Conservation (phyloP, 495 filamentous ascomycete genomes). For the Pyronema omphalodes region DNA sequence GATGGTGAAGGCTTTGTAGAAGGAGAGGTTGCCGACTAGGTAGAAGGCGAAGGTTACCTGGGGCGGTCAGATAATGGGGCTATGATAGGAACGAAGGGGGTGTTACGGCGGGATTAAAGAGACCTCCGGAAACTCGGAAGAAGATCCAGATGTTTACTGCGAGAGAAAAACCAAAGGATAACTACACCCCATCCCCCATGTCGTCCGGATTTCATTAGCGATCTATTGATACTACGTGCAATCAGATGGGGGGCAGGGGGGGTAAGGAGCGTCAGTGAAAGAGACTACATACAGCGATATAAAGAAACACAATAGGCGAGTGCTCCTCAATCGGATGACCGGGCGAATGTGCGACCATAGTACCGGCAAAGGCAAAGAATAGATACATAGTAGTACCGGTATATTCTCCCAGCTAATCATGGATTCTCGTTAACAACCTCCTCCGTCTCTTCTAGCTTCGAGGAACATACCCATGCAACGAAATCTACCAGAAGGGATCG, state of each 20-base stretch:
- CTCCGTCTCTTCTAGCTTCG: background rate
- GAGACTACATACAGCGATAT: conserved; percentile 33
- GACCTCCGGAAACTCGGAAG: conserved; percentile 44
- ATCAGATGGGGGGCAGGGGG: too few species aligned
- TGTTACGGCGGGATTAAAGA: conserved; percentile 45
- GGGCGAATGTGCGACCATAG: conserved; percentile 19
- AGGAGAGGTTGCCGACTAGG: conserved; percentile 27
- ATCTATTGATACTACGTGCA: too few species aligned
- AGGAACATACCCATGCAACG: background rate
- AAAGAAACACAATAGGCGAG: conserved; percentile 21
- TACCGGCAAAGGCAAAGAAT: conserved; percentile 32
- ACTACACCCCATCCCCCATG: too few species aligned
- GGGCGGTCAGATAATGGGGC: background rate
- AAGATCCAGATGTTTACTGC: conserved; percentile 51
- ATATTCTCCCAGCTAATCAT: background rate
- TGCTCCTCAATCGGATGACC: conserved; percentile 22
- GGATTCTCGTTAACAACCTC: background rate
- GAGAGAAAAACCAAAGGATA: conserved; percentile 42
- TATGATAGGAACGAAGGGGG: background rate
- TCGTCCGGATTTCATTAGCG: too few species aligned
- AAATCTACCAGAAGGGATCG: background rate
- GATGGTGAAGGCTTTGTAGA: conserved; percentile 31
- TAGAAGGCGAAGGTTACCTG: conserved; percentile 34
- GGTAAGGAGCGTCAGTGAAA: too few species aligned
- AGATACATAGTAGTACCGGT: conserved; percentile 32